Conservation (phyloP, 305 asterid genomes). For the Withania somnifera region DNA sequence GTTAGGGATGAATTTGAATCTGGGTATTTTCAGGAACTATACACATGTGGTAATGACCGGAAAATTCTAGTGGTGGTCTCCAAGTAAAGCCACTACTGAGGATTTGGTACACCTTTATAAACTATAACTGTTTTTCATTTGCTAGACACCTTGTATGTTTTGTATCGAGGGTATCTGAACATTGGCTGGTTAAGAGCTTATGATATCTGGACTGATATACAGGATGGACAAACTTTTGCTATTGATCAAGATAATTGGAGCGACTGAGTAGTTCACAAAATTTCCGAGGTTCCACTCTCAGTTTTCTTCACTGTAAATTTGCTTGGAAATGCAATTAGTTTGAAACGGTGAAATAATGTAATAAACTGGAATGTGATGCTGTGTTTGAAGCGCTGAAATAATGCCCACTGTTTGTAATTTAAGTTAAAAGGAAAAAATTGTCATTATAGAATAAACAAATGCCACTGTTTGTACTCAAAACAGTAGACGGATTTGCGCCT, state of each 20-base stretch:
- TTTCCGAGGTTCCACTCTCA: not conserved
- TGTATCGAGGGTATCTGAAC: not conserved
- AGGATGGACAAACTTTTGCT: slow-evolving; percentile 43
- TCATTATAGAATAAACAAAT: not conserved
- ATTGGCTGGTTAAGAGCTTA: not conserved
- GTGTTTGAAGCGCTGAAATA: not conserved
- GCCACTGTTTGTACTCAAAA: not conserved
- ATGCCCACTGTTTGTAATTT: too few relatives aligned
- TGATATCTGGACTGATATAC: slow-evolving; percentile 12
- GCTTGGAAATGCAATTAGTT: not conserved
- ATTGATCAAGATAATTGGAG: slow-evolving; percentile 84
- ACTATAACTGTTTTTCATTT: not conserved
- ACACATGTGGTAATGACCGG: slow-evolving; percentile 67
- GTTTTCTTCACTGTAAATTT: not conserved
- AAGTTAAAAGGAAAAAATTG: not conserved
- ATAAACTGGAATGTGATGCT: not conserved
- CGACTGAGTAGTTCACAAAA: slow-evolving; percentile 26
- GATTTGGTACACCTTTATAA: slow-evolving; percentile 39
- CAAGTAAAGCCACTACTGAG: slow-evolving; percentile 27
- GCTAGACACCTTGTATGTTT: not conserved
- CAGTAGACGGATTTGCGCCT: not conserved
- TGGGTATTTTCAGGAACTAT: slow-evolving; percentile 45
- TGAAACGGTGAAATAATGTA: too few relatives aligned
- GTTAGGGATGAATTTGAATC: not conserved
- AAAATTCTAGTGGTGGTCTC: slow-evolving; percentile 87